These are phyloP conservation scores for Mortierella sp. DNA, from an alignment of 371 early-diverging fungal genomes.

Conservation along the genomic window DNA sequence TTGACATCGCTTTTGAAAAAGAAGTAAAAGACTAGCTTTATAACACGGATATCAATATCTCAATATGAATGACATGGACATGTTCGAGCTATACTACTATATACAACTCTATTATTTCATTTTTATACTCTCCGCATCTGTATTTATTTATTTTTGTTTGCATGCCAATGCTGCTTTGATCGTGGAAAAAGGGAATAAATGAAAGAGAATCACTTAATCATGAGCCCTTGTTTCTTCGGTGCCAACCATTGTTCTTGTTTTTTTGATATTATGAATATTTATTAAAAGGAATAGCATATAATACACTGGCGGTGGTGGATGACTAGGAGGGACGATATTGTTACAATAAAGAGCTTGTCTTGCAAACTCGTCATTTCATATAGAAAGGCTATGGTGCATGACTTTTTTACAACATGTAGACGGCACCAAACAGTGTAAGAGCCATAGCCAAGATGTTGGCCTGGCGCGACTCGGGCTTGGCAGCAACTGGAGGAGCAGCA, in stretches of 20 bases:
- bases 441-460: slow-evolving; percentile 47
- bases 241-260: background rate
- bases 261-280: background rate
- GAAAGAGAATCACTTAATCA: too few relatives aligned
- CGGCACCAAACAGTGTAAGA: slow-evolving; percentile 50
- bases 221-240: too few relatives aligned
- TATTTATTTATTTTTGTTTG: too few relatives aligned
- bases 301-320: background rate
- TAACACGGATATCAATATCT: too few relatives aligned
- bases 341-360: background rate
- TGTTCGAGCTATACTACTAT: too few relatives aligned
- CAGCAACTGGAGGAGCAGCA: background rate
- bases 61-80: too few relatives aligned
- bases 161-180: too few relatives aligned
- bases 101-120: too few relatives aligned
- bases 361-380: background rate
- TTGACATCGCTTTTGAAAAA: slow-evolving; percentile 54
- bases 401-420: slow-evolving; percentile 15
- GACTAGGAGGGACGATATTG: too few relatives aligned
- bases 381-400: background rate
- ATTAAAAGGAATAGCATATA: background rate
- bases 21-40: slow-evolving; percentile 18
- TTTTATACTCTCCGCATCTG: too few relatives aligned
- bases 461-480: slow-evolving; percentile 34
- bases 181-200: too few relatives aligned